Evolutionary conservation across 1,139 yeast species (phyloP).

Genomic region (Magnusiomyces sp.): DNA sequence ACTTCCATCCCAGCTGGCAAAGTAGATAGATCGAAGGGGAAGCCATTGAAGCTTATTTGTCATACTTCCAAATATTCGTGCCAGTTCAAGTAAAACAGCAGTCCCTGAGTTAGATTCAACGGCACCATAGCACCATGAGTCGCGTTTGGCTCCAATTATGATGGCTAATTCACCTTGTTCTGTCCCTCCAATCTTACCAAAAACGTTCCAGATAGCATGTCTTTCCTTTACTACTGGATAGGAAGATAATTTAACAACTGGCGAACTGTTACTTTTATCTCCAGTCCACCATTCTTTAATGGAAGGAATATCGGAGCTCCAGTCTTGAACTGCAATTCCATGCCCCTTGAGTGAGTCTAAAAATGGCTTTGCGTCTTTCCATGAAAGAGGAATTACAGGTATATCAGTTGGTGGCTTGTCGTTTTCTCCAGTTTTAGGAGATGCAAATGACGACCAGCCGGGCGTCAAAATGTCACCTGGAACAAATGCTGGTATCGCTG

Average conservation of each 20-base stretch:
- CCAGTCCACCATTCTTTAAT: slow-evolving; percentile 38
- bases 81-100: slow-evolving; percentile 60
- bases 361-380: slow-evolving; percentile 53
- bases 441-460: slow-evolving; percentile 54
- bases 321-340: slow-evolving; percentile 38
- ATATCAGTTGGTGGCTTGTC: slow-evolving; percentile 47
- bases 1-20: slow-evolving; percentile 80
- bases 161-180: slow-evolving; percentile 73
- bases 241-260: slow-evolving; percentile 36
- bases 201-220: slow-evolving; percentile 70
- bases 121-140: slow-evolving; percentile 70
- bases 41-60: slow-evolving; percentile 64
- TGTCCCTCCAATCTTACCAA: slow-evolving; percentile 69
- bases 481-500: slow-evolving; percentile 54
- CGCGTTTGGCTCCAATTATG: slow-evolving; percentile 79
- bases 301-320: slow-evolving; percentile 28
- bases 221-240: slow-evolving; percentile 45
- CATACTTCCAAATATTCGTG: slow-evolving; percentile 61
- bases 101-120: slow-evolving; percentile 70
- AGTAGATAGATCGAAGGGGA: slow-evolving; percentile 75
- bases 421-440: slow-evolving; percentile 32
- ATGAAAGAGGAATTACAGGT: slow-evolving; percentile 70
- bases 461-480: slow-evolving; percentile 80
- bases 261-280: slow-evolving; percentile 29
- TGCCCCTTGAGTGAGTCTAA: slow-evolving; percentile 39